These are phyloP conservation scores for Dendrobium catenatum DNA, from an alignment of 106 monocot species.

Conservation along the genomic window DNA sequence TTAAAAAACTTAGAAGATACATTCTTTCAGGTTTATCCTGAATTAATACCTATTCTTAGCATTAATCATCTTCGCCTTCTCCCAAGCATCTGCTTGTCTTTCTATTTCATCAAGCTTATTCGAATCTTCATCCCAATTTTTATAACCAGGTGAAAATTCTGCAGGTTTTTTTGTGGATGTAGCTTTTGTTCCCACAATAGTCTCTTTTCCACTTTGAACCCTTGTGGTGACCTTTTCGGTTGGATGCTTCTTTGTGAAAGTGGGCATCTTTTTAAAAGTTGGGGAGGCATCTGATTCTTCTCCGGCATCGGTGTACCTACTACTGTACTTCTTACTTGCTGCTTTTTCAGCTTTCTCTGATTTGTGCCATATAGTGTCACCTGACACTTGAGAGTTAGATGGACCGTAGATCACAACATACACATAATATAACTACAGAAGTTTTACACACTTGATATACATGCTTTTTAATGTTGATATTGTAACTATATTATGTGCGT, in stretches of 20 bases:
- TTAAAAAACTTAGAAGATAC: neutral
- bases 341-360: neutral
- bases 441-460: neutral
- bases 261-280: slow-evolving; percentile 6
- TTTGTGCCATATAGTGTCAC: neutral
- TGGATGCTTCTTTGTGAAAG: slow-evolving; percentile 7
- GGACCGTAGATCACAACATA: neutral
- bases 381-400: neutral
- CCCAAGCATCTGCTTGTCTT: slow-evolving; percentile 20
- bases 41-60: slow-evolving; percentile 13
- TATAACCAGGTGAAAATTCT: slow-evolving; percentile 2
- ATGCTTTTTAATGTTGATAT: neutral
- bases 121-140: neutral
- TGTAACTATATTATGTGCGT: neutral
- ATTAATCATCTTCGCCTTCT: slow-evolving; percentile 21
- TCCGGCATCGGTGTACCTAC: neutral
- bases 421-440: neutral
- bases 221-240: slow-evolving; percentile 13
- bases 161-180: slow-evolving; percentile 5
- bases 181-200: neutral
- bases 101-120: neutral
- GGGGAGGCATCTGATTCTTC: neutral
- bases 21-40: neutral
- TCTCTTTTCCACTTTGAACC: slow-evolving; percentile 11
- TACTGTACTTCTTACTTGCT: neutral